Evolutionary conservation across 164 flowering plant species (phyloP).

Genomic region (Piper longum): DNA sequence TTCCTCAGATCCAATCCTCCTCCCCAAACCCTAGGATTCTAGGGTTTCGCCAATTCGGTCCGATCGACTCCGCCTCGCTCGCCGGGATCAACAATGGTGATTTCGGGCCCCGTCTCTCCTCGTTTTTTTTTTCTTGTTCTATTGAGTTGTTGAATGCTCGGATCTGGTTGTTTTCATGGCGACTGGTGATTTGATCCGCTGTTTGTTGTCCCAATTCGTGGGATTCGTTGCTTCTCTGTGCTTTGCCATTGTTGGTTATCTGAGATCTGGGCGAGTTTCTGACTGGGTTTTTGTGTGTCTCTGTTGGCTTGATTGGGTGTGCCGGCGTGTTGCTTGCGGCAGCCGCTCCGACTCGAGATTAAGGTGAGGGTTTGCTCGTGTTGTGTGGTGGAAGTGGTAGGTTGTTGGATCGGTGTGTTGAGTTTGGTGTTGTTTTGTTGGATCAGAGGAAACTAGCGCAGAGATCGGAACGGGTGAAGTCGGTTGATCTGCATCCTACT

Average conservation of each 20-base stretch:
- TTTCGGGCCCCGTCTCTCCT: background rate
- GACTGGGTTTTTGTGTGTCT: background rate
- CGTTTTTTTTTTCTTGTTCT: too few species aligned
- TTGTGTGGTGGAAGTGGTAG: background rate
- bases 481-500: conserved; percentile 87
- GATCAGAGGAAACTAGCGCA: conserved; percentile 83
- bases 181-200: background rate
- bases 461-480: conserved; percentile 85
- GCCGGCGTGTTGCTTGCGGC: conserved; percentile 5
- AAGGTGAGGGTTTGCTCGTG: conserved; percentile 39
- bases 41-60: background rate
- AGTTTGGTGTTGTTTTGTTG: conserved; percentile 8
- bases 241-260: too few species aligned
- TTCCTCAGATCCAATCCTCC: background rate
- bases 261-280: background rate
- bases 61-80: background rate
- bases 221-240: background rate
- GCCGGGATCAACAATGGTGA: background rate
- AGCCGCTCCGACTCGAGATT: conserved; percentile 93
- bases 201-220: too few species aligned
- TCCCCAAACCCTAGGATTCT: background rate
- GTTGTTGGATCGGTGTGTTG: background rate
- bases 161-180: background rate
- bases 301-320: background rate
- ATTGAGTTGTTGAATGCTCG: background rate